Percentiles rank a stretch among this genome's conserved stretches.
phyloP scores from a whole-genome alignment of 1,139 yeast genomes.

The Suhomyces bribrorum region DNA sequence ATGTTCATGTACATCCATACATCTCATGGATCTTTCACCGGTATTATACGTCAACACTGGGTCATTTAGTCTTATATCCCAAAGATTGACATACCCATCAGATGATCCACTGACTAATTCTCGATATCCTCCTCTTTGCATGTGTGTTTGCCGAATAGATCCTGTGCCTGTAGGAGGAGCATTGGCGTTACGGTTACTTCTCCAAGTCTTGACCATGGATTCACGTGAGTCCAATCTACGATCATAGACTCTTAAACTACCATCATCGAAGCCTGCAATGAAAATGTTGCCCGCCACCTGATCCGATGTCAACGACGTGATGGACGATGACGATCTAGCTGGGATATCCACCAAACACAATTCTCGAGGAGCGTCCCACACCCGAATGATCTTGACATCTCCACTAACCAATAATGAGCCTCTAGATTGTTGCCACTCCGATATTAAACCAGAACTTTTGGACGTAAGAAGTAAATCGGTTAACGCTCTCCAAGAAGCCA shows the following conservation, averaged over 20 bases:
- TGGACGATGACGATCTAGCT: conserved; percentile 86
- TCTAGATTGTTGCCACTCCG: conserved; percentile 97
- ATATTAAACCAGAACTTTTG: conserved; percentile 77
- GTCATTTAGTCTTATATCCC: conserved; percentile 81
- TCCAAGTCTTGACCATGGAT: conserved; percentile 85
- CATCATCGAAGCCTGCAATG: conserved; percentile 93
- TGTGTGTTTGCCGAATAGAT: conserved; percentile 77
- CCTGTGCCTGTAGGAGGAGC: conserved; percentile 40
- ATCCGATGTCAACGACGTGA: conserved; percentile 88
- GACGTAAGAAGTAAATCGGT: conserved; percentile 82
- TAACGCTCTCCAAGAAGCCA: conserved; percentile 92
- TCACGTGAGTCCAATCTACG: conserved; percentile 82
- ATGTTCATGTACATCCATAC: conserved; percentile 88
- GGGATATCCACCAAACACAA: conserved; percentile 85
- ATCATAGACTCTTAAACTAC: conserved; percentile 87
- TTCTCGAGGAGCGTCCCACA: conserved; percentile 98
- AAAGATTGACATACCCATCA: conserved; percentile 79
- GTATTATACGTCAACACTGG: conserved; percentile 66
- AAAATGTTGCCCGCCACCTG: conserved; percentile 94
- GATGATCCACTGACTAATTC: conserved; percentile 84
- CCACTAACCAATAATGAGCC: conserved; percentile 93
- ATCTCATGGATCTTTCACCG: conserved; percentile 66
- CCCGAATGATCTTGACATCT: conserved; percentile 84
- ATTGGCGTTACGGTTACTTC: conserved; percentile 18
- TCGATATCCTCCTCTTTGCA: conserved; percentile 96